A percentile compares a stretch with the other conserved stretches of the same genome.
These are phyloP conservation scores for Pythium volutum DNA, from an alignment of 352 stramenopile species.

Conservation along the genomic window DNA sequence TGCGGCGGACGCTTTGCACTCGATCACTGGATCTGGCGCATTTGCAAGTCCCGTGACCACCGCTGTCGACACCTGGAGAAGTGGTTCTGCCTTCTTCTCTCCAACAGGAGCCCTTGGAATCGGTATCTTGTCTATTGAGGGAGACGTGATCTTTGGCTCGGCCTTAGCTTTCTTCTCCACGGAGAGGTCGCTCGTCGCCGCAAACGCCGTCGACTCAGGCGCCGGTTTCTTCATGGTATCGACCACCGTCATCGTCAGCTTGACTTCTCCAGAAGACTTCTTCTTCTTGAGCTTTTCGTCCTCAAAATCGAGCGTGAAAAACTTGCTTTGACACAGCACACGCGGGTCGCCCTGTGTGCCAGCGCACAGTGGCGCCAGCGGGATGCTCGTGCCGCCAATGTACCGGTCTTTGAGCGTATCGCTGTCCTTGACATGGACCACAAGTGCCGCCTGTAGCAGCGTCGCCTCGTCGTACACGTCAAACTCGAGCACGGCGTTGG, in stretches of 20 bases:
- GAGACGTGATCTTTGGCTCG: background rate
- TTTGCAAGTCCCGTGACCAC: background rate
- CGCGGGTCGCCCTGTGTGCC: slow-evolving; percentile 5
- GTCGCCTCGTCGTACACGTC: slow-evolving; percentile 19
- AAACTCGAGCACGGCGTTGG: slow-evolving; percentile 39
- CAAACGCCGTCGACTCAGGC: background rate
- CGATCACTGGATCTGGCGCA: background rate
- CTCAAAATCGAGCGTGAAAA: slow-evolving; percentile 39
- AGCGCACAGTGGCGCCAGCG: slow-evolving; percentile 23
- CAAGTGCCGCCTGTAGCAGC: slow-evolving; percentile 20
- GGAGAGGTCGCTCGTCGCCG: background rate
- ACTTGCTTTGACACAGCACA: slow-evolving; percentile 29
- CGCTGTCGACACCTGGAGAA: too few relatives aligned
- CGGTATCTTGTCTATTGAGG: background rate
- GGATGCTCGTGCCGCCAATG: slow-evolving; percentile 41
- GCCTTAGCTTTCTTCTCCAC: background rate
- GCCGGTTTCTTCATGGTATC: slow-evolving; percentile 22
- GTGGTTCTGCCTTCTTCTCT: background rate
- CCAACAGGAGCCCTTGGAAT: background rate
- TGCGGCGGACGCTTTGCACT: background rate
- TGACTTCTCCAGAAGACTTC: slow-evolving; percentile 31
- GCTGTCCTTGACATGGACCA: slow-evolving; percentile 48
- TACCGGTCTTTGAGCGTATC: slow-evolving; percentile 46
- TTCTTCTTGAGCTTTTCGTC: slow-evolving; percentile 50
- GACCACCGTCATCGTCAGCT: slow-evolving; percentile 43